Evolutionary conservation across 2,329 filamentous ascomycete genomes (phyloP), one percentile per base, ranked within the genome.

Genomic region (Aspergillus japonicus): DNA sequence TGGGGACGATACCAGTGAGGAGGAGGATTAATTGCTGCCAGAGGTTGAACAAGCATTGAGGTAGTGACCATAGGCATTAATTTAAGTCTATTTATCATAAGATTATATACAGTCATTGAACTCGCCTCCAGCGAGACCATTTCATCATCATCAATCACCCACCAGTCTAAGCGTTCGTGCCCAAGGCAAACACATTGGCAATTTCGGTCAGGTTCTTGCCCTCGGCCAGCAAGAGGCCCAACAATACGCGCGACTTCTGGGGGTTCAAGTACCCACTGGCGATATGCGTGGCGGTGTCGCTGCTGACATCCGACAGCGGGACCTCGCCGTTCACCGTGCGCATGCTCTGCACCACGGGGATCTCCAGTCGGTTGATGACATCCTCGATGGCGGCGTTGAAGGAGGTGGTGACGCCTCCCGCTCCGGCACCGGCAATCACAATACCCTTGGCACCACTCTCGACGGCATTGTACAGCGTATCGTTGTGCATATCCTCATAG

Each of bases 321-420:
- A 69, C 68, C 50, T 70, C 68, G 11, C 66, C 68, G 29, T 68
- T 69, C 3, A 64, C 66, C 14, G 67, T 69, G 23, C 68, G 65
- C 16, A 64, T 64, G 35, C 67, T 69, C 39, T 58, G 49, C 4
- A 70, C 66, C 14, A 70, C 56, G 14, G 68, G 68, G 44, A 69
- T 63, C 5, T 55, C 49, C 19, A 64, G 56, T 1, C 61, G 60
- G 29, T 49, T 44, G 19, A 62, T 59, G 19, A 69, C 51, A 6
- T 68, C 62, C 11, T 59, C 49, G 47, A 68, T 63, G 19, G 66
- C 63, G 10, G 55, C 31, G 49, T 47, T 51, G 54, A 65, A 69
- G n/a, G 47, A 19, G 2, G 54, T 65, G 14, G 62, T 60, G 39
- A 69, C 66, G 35, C 64, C 60, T 7, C 68, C 68, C 10, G 68